phyloP scores from a whole-genome alignment of 768 basidiomycete genomes.

The Pleurotus salmoneostramineus region DNA sequence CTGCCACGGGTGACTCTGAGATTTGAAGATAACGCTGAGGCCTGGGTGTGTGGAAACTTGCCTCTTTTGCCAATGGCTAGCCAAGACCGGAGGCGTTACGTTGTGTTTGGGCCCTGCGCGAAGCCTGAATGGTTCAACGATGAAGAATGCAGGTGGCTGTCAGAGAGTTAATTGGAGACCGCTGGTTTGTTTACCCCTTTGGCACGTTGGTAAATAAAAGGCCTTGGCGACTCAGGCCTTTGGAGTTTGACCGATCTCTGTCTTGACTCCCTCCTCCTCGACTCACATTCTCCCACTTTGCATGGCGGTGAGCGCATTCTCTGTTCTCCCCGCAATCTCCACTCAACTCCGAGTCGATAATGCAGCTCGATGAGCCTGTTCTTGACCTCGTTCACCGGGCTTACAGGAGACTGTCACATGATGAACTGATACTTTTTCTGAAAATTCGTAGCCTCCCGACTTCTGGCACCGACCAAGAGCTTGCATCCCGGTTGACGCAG shows the following conservation, averaged over 20 bases:
- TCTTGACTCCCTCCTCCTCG: not conserved
- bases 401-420: slow-evolving; percentile 61
- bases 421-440: slow-evolving; percentile 74
- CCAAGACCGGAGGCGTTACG: no score
- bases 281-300: slow-evolving; percentile 4
- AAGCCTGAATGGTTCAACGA: no score
- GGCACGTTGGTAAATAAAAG: not conserved
- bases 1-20: no score
- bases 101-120: no score
- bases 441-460: slow-evolving; percentile 68
- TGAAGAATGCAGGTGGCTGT: no score
- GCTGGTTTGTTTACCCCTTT: slow-evolving; percentile 2
- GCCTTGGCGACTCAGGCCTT: not conserved
- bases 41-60: no score
- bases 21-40: no score
- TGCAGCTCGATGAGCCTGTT: slow-evolving; percentile 30
- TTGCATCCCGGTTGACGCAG: slow-evolving; percentile 68
- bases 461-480: slow-evolving; percentile 56
- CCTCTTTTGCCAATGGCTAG: no score
- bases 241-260: slow-evolving; percentile 18
- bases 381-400: slow-evolving; percentile 58
- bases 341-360: slow-evolving; percentile 10
- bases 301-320: slow-evolving; percentile 31
- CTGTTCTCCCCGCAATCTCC: not conserved
- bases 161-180: not conserved